phyloP scores from a whole-genome alignment of 805 yeast species.

The Yamadazyma phyllophila region DNA sequence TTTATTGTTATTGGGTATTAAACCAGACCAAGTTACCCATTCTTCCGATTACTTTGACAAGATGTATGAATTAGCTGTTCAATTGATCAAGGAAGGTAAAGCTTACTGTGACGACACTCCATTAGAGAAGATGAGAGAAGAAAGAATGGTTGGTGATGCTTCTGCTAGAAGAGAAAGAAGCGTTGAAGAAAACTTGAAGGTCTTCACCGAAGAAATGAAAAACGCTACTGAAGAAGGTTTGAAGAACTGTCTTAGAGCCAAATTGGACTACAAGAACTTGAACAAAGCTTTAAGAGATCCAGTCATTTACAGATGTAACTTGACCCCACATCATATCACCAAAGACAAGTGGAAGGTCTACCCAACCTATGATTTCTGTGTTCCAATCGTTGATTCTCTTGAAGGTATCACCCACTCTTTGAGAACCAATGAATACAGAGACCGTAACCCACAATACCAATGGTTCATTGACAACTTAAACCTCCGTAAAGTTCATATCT shows the following conservation, averaged over 20 bases:
- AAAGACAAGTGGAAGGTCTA: conserved; percentile 92
- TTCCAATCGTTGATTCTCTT: conserved; percentile 89
- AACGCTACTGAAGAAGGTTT: conserved; percentile 91
- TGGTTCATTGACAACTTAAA: conserved; percentile 86
- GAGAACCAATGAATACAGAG: conserved; percentile 98
- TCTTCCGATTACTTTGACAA: conserved; percentile 91
- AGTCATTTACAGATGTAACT: conserved; percentile 93
- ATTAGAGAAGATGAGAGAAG: conserved; percentile 93
- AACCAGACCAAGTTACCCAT: conserved; percentile 84
- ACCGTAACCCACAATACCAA: conserved; percentile 96
- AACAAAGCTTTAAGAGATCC: conserved; percentile 98
- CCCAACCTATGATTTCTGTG: conserved; percentile 99
- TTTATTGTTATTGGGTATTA: conserved; percentile 83
- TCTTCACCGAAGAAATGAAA: conserved; percentile 90
- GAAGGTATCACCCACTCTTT: conserved; percentile 98
- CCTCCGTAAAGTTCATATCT: conserved; percentile 89
- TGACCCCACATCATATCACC: conserved; percentile 97
- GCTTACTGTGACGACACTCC: conserved; percentile 98
- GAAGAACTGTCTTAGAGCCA: conserved; percentile 93
- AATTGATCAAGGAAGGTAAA: conserved; percentile 90
- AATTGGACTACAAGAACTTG: conserved; percentile 84
- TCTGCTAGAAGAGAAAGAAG: conserved; percentile 89
- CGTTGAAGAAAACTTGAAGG: conserved; percentile 84
- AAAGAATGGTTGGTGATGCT: conserved; percentile 96
- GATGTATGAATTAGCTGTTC: conserved; percentile 84